These are phyloP conservation scores for Chrysochromulina parva DNA, from an alignment of 78 protist species.

Conservation along the genomic window DNA sequence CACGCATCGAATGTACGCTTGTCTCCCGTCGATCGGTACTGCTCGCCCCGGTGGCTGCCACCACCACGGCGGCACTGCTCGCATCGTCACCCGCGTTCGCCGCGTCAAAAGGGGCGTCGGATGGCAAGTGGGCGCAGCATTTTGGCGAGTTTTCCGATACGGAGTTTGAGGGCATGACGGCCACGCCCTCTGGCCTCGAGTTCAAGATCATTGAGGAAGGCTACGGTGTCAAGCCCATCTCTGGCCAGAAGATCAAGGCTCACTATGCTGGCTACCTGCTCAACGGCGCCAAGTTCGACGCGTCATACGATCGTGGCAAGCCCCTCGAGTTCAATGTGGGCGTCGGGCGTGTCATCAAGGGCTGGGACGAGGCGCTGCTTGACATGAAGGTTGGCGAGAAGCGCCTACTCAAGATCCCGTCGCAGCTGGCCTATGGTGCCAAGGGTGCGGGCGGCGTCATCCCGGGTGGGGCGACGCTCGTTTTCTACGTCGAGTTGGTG, in stretches of 20 bases:
- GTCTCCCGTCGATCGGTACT: no score
- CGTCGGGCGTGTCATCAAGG: constrained; percentile 27
- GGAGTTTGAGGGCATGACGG: background rate
- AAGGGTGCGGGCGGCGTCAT: background rate
- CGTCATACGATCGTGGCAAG: constrained; percentile 61
- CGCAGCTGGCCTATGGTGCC: background rate
- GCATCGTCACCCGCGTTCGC: no score
- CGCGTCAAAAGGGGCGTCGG: no score
- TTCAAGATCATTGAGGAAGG: constrained; percentile 18
- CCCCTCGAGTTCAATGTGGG: constrained; percentile 71
- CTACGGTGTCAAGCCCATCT: background rate
- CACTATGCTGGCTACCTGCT: constrained; percentile 73
- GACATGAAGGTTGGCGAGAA: constrained; percentile 19
- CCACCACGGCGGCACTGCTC: no score
- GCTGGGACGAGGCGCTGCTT: constrained; percentile 31
- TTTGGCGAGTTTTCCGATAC: background rate
- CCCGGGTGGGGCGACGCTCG: background rate
- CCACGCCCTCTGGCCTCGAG: background rate
- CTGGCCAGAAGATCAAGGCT: constrained; percentile 39
- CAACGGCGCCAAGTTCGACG: constrained; percentile 77
- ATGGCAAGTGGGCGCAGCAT: no score
- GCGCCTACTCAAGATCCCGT: background rate
- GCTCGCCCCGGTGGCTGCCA: no score
- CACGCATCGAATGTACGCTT: no score
- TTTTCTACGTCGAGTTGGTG: background rate